These are phyloP conservation scores for Alternaria sp. DNA, from an alignment of 2,329 filamentous ascomycete species.

Conservation along the genomic window DNA sequence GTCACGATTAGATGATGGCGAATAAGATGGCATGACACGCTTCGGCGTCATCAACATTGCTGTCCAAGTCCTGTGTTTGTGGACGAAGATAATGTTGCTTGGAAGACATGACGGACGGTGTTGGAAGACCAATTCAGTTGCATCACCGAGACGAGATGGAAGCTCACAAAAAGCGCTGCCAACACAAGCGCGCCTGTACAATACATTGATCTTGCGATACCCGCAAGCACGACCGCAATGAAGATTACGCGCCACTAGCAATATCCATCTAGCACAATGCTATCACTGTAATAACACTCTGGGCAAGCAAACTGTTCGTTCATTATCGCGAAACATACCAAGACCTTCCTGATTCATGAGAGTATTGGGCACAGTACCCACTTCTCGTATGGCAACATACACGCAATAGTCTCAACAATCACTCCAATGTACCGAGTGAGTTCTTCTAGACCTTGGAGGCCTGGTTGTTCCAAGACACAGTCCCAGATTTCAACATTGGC, in stretches of 20 bases:
- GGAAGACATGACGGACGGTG: not conserved
- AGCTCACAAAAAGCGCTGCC: slow-evolving; percentile 1
- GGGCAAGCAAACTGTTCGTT: slow-evolving; percentile 20
- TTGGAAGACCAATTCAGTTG: slow-evolving; percentile 7
- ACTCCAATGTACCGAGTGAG: not conserved
- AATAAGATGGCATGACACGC: not conserved
- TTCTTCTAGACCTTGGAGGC: slow-evolving; percentile 2
- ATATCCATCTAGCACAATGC: slow-evolving; percentile 28
- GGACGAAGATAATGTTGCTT: not conserved
- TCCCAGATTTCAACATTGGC: not conserved
- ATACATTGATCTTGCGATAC: slow-evolving; percentile 30
- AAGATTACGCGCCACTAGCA: slow-evolving; percentile 26
- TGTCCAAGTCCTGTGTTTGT: slow-evolving; percentile 3
- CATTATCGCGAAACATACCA: slow-evolving; percentile 18
- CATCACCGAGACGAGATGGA: slow-evolving; percentile 1
- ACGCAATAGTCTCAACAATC: slow-evolving; percentile 13
- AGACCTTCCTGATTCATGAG: slow-evolving; percentile 32
- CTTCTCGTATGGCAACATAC: slow-evolving; percentile 18
- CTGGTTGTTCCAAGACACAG: slow-evolving; percentile 4
- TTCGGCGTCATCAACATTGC: not conserved
- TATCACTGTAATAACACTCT: slow-evolving; percentile 23
- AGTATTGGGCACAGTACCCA: slow-evolving; percentile 18
- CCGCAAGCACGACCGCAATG: slow-evolving; percentile 30
- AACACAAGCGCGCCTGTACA: slow-evolving; percentile 31
- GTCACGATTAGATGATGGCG: not conserved